Evolutionary conservation across 192 early-diverging fungal species (phyloP).

Genomic region (Coemansia sp.): DNA sequence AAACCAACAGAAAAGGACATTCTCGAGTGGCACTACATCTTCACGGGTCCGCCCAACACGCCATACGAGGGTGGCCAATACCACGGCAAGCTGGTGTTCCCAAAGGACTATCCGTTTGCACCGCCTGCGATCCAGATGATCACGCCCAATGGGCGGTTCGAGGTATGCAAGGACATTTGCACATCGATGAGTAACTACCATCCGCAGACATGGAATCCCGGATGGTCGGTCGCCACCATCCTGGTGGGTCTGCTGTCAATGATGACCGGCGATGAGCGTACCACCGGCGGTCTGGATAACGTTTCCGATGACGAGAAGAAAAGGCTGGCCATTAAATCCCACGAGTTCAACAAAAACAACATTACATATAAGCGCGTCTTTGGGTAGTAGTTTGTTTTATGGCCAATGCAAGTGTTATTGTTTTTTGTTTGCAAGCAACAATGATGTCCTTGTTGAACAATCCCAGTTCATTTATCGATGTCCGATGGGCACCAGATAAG

Average conservation of each 20-base stretch:
- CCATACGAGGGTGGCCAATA: slow-evolving; percentile 84
- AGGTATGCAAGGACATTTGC: slow-evolving; percentile 92
- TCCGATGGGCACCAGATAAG: too few species aligned
- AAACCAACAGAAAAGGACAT: slow-evolving; percentile 92
- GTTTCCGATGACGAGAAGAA: slow-evolving; percentile 66
- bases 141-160: slow-evolving; percentile 87
- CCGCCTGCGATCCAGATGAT: slow-evolving; percentile 77
- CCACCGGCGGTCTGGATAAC: slow-evolving; percentile 74
- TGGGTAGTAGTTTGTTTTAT: too few species aligned
- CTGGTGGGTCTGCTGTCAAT: slow-evolving; percentile 88
- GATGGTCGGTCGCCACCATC: slow-evolving; percentile 94
- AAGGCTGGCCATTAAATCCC: slow-evolving; percentile 59
- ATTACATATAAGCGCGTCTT: slow-evolving; percentile 14
- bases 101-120: slow-evolving; percentile 95
- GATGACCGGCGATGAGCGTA: slow-evolving; percentile 79
- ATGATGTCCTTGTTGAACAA: too few species aligned
- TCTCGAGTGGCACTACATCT: slow-evolving; percentile 97
- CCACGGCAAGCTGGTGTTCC: slow-evolving; percentile 90
- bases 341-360: slow-evolving; percentile 25
- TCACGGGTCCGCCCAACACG: slow-evolving; percentile 82
- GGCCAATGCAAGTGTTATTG: too few species aligned
- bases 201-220: slow-evolving; percentile 94
- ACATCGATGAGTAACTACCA: slow-evolving; percentile 92
- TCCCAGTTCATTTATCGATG: too few species aligned
- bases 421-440: too few species aligned